phyloP scores from a whole-genome alignment of 1,139 yeast genomes.

The Saccharomycopsis crataegensis region DNA sequence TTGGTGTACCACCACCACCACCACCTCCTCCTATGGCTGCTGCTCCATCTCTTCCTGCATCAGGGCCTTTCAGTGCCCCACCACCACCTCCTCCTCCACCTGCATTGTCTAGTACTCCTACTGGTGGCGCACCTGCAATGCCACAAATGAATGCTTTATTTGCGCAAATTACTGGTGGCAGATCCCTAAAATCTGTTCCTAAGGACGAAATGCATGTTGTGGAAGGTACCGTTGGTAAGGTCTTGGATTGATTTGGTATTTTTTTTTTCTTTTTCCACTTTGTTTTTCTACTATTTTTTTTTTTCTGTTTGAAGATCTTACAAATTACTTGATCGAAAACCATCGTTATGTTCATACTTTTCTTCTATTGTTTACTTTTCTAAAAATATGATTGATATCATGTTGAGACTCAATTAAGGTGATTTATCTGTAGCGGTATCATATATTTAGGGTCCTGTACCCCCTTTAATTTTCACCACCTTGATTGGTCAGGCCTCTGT shows the following conservation, averaged over 20 bases:
- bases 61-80: constrained; percentile 21
- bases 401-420: not conserved
- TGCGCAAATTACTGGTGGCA: constrained; percentile 42
- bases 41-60: too few species aligned
- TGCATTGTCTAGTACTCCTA: not conserved
- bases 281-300: not conserved
- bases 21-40: constrained; percentile 25
- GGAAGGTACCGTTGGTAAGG: constrained; percentile 39
- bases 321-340: not conserved
- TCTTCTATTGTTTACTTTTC: not conserved
- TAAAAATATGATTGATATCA: not conserved
- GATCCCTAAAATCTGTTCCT: constrained; percentile 35
- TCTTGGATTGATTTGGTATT: constrained; percentile 24
- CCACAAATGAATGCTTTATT: constrained; percentile 37
- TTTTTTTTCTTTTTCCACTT: not conserved
- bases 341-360: not conserved
- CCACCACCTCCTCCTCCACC: constrained; percentile 19
- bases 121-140: constrained; percentile 6
- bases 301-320: not conserved
- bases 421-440: not conserved
- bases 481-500: not conserved
- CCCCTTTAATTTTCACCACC: not conserved
- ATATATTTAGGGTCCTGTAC: not conserved
- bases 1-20: constrained; percentile 25
- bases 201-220: constrained; percentile 34